Percentiles rank a stretch among this genome's conserved stretches.
Evolutionary conservation across 768 basidiomycete genomes (phyloP).

Genomic region (Lentinula sp.): DNA sequence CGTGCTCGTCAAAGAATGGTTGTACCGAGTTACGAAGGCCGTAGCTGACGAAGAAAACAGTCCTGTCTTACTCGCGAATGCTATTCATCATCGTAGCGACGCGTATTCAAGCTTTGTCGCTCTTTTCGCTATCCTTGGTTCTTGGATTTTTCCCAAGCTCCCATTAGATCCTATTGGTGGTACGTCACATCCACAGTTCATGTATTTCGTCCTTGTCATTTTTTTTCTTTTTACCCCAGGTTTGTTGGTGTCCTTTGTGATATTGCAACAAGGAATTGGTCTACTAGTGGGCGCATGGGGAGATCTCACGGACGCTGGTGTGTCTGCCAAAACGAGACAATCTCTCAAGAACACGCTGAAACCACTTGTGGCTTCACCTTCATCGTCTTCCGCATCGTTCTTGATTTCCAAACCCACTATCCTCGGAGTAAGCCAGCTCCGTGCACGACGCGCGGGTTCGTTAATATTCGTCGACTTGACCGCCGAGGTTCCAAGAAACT

Average conservation of each 20-base stretch:
- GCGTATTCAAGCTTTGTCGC: conserved; percentile 91
- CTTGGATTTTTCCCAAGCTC: conserved; percentile 76
- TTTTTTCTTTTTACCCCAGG: conserved; percentile 36
- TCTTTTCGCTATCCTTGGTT: conserved; percentile 87
- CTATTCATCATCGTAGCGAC: conserved; percentile 95
- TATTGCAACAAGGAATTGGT: conserved; percentile 70
- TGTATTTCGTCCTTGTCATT: conserved; percentile 1
- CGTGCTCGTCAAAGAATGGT: conserved; percentile 84
- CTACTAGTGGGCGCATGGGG: conserved; percentile 66
- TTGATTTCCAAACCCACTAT: conserved; percentile 20
- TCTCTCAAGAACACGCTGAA: conserved; percentile 52
- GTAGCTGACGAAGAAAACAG: conserved; percentile 91
- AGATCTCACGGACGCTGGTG: conserved; percentile 82
- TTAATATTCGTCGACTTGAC: conserved; percentile 79
- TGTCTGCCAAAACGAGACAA: conserved; percentile 48
- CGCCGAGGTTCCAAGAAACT: conserved; percentile 55
- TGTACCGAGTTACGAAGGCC: conserved; percentile 82
- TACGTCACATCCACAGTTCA: conserved; percentile 22
- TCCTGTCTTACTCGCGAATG: conserved; percentile 92
- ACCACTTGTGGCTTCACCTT: conserved; percentile 39
- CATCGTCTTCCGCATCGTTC: conserved; percentile 9
- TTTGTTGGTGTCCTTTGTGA: conserved; percentile 83
- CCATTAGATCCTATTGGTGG: conserved; percentile 95
- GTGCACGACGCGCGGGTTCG: conserved; percentile 76
- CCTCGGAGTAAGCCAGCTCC: conserved; percentile 45